Percentiles rank a stretch among this genome's conserved stretches.
Conservation (phyloP, 2,329 filamentous ascomycete species). For the Microcyclospora pomicola region DNA sequence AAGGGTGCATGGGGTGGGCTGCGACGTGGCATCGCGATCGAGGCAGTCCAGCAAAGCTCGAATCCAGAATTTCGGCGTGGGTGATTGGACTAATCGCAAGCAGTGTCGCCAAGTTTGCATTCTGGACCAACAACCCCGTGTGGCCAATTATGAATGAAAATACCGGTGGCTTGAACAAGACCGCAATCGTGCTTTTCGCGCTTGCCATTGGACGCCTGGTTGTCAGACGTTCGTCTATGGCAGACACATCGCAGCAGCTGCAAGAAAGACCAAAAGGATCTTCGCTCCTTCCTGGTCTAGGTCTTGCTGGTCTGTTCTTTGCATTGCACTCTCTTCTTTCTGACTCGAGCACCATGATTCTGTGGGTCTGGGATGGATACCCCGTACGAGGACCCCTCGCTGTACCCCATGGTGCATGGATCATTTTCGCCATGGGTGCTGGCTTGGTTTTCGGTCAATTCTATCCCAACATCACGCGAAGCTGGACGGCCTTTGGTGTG, state of each 20-base stretch:
- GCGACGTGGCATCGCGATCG: conserved; percentile 70
- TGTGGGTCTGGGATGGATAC: conserved; percentile 96
- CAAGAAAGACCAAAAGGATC: conserved; percentile 52
- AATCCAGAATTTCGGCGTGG: conserved; percentile 71
- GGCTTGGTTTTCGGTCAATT: conserved; percentile 67
- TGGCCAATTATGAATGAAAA: conserved; percentile 86
- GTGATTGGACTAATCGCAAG: conserved; percentile 71
- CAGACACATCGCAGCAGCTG: conserved; percentile 29
- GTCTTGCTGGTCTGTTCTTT: conserved; percentile 75
- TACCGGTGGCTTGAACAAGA: conserved; percentile 87
- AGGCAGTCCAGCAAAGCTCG: conserved; percentile 58
- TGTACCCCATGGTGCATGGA: conserved; percentile 79
- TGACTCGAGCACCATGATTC: conserved; percentile 96
- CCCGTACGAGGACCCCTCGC: conserved; percentile 78
- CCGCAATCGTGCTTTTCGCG: conserved; percentile 61
- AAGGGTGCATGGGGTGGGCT: conserved; percentile 72
- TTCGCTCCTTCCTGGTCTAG: conserved; percentile 56
- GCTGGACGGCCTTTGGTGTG: conserved; percentile 65
- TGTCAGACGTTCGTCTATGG: conserved; percentile 41
- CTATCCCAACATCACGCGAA: conserved; percentile 54
- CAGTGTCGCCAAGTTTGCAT: conserved; percentile 81
- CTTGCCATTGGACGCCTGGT: conserved; percentile 65
- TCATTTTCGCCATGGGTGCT: conserved; percentile 71
- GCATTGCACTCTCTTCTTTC: conserved; percentile 83
- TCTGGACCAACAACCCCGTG: conserved; percentile 86